phyloP scores from a whole-genome alignment of 164 flowering plant species.

The Saururus chinensis region DNA sequence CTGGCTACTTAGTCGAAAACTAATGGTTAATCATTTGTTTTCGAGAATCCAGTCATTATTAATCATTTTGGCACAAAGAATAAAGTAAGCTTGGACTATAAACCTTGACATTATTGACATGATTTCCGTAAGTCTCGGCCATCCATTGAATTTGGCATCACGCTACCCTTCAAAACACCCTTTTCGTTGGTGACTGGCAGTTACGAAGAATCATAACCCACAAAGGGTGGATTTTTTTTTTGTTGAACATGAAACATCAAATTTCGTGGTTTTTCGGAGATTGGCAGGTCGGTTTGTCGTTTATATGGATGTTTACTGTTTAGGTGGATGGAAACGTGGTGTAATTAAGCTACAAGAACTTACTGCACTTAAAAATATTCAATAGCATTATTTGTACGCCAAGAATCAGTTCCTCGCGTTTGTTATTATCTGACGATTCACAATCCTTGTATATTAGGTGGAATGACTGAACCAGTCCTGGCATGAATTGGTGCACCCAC shows the following conservation, averaged over 20 bases:
- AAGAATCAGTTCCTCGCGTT: not conserved
- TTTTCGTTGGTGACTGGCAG: too few species aligned
- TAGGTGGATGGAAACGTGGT: not conserved
- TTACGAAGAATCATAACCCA: not conserved
- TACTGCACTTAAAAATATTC: too few species aligned
- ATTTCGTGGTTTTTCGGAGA: not conserved
- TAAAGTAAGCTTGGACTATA: too few species aligned
- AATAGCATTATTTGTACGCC: not conserved
- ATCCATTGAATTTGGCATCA: too few species aligned
- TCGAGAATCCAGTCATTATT: too few species aligned
- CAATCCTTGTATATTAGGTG: not conserved
- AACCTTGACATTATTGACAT: too few species aligned
- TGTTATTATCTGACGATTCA: not conserved
- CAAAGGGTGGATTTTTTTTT: not conserved
- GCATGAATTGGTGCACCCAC: not conserved
- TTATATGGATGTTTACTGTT: not conserved
- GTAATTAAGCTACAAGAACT: too few species aligned
- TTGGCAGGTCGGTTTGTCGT: not conserved
- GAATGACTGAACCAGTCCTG: not conserved
- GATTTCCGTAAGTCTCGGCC: too few species aligned
- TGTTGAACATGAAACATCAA: not conserved
- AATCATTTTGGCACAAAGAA: too few species aligned
- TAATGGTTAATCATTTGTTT: too few species aligned
- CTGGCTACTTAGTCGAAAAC: too few species aligned
- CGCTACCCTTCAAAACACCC: too few species aligned